A percentile compares a stretch with the other conserved stretches of the same genome.
These are phyloP conservation scores for Torulaspora gathmanii DNA, from an alignment of 805 yeast genomes.

Conservation along the genomic window DNA sequence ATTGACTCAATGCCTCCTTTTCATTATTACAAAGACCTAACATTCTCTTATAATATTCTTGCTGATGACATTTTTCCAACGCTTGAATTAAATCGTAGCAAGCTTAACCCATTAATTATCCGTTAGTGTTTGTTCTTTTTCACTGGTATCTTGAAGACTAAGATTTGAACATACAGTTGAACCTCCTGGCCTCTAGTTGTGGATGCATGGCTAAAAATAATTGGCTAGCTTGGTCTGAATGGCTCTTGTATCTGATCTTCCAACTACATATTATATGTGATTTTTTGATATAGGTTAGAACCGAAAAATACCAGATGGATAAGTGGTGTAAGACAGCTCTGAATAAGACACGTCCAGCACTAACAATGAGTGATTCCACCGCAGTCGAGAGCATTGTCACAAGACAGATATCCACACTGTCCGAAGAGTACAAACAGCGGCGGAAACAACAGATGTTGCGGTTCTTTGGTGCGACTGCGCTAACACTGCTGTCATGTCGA, in stretches of 20 bases:
- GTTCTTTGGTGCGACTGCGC: constrained; percentile 67
- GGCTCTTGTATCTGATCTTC: background rate
- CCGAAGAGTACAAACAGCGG: constrained; percentile 49
- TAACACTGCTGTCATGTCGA: constrained; percentile 67
- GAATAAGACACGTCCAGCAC: background rate
- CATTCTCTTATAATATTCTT: constrained; percentile 60
- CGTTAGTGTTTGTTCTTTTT: constrained; percentile 12
- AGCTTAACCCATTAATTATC: constrained; percentile 35
- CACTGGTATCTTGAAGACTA: background rate
- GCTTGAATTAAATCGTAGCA: constrained; percentile 83
- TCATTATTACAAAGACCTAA: constrained; percentile 82
- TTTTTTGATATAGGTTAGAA: background rate
- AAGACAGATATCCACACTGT: constrained; percentile 15
- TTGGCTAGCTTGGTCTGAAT: background rate
- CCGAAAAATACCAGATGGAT: constrained; percentile 1
- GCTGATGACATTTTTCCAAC: constrained; percentile 80
- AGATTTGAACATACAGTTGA: constrained; percentile 37
- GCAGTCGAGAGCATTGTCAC: background rate
- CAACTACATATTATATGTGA: too few relatives aligned
- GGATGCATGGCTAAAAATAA: constrained; percentile 43
- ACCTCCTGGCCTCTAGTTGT: constrained; percentile 47
- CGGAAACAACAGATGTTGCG: constrained; percentile 66
- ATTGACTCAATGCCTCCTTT: constrained; percentile 70
- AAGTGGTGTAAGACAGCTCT: too few relatives aligned
- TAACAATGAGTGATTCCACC: background rate